Evolutionary conservation across 495 filamentous ascomycete species (phyloP), one percentile per base, ranked within the genome.

Genomic region (Sphaerosporella brunnea): DNA sequence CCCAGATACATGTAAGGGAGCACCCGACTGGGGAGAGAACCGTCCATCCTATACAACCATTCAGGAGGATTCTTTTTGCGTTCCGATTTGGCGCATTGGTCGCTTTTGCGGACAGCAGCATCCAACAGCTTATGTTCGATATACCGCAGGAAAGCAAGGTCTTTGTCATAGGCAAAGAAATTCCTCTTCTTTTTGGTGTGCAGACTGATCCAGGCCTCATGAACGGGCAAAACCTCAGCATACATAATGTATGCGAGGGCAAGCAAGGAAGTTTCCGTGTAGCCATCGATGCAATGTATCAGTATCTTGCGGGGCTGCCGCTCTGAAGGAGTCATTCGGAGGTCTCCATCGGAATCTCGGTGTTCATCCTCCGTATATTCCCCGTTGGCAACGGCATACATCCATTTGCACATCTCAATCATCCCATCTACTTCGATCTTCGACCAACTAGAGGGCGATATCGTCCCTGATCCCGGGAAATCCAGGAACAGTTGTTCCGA

Each of bases 1-100:
- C 88, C 88, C 15, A 96, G 70, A 59, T 96, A 96, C 77, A 96
- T 84, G 59, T 95, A 93, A n/a, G 82, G 76, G 20, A 93, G 62
- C 37, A 97, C 75, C 3, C 87, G 73, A 54, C 82, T 92, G 0
- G 90, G 90, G 3, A 97, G 68, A 44, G 82, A 90, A 4, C 90
- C 90, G 54, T 97, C 90, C 58, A 94, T 82, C 34, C 73, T 74
- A 16, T 71, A 65, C 32, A 93, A 73, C 90, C 90, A 97, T 23
- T 71, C 63, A 2, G 88, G 87, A 56, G 44, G 16, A 23, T 36
- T 55, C 50, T 26, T 63, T 53, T n/a, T 59, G 47, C 24, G 61
- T 63, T 19, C 62, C 41, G n/a, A n/a, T n/a, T n/a, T n/a, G n/a
- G 56, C 4, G 53, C 41, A 47, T 32, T 62, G 50, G 8, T 49